phyloP scores from a whole-genome alignment of 495 filamentous ascomycete species.

The Daldinia concentrica region DNA sequence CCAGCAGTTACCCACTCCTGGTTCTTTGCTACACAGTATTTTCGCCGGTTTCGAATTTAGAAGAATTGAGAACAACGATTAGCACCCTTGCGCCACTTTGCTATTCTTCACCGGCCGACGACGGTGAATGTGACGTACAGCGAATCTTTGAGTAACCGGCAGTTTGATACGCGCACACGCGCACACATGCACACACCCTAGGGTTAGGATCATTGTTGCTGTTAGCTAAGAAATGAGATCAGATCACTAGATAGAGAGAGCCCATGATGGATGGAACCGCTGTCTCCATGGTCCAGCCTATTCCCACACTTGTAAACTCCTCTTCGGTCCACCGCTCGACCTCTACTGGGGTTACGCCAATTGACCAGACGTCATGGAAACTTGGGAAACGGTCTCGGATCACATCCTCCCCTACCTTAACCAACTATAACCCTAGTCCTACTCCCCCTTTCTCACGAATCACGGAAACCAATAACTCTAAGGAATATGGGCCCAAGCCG shows the following conservation, averaged over 20 bases:
- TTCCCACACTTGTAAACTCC: constrained; percentile 23
- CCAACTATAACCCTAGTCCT: constrained; percentile 26
- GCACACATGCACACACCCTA: constrained; percentile 4
- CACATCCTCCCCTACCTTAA: constrained; percentile 9
- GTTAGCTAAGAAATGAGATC: constrained; percentile 32
- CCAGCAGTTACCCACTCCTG: constrained; percentile 25
- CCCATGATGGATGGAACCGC: constrained; percentile 35
- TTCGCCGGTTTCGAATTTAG: constrained; percentile 34
- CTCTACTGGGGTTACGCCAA: constrained; percentile 35
- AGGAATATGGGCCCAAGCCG: constrained; percentile 3
- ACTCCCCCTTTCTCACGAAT: constrained; percentile 16
- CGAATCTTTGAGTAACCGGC: constrained; percentile 31
- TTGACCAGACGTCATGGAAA: constrained; percentile 33
- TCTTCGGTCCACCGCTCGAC: constrained; percentile 15
- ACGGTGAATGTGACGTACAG: constrained; percentile 37
- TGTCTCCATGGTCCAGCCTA: constrained; percentile 20
- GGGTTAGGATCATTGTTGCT: constrained; percentile 9
- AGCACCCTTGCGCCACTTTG: constrained; percentile 21
- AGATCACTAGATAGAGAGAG: constrained; percentile 28
- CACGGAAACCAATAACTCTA: constrained; percentile 30
- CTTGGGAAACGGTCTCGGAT: constrained; percentile 30
- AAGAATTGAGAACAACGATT: constrained; percentile 22
- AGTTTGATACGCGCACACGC: constrained; percentile 21
- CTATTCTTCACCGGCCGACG: constrained; percentile 26
- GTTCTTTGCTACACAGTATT: constrained; percentile 29